Evolutionary conservation across 1,139 yeast genomes (phyloP), one percentile per base, ranked within the genome.

Genomic region (Blastobotrys serpentis): DNA sequence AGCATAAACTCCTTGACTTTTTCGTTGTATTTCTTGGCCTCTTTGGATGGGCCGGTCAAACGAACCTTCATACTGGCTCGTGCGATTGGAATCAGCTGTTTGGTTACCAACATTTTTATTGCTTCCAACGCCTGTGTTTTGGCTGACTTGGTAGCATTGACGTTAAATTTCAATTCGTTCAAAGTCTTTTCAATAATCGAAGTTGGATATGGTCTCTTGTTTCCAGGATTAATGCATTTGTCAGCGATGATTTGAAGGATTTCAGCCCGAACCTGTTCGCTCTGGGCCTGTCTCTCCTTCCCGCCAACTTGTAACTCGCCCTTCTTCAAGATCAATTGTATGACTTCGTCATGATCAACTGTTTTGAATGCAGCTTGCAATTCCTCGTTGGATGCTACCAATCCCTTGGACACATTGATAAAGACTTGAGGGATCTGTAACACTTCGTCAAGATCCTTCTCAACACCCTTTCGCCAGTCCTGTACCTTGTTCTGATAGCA

Each of bases 401-500:
- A 90, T 1, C 98, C 98, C 62, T 94, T 92, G 17, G 96, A 87
- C 0, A 90, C 98, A 63, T 94, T 92, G 41, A 82, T 69, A 62
- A 94, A 92, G 1, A 92, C 95, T 64, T 86, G 96, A n/a, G 90
- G 96, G 47, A 92, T 89, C 64, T 92, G 98, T 38, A 92, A 72
- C 3, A 92, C 98, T 64, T 92, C 98, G 69, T 92, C 98, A 10
- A 94, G 67, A 64, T 92, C 97, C 59, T 87, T 92, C 64, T 94
- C 98, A 8, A 74, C 71, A 65, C 84, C 89, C 64, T 79, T 78
- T 59, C 97, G 75, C 83, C 92, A 92, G 67, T 92, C 98, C 64
- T 90, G 98, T 10, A 92, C 97, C 64, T 94, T 92, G 63, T 92
- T 92, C 63, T 88, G 97, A 66, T 92, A 92, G 64, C 98, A 92